phyloP scores from a whole-genome alignment of 2,329 filamentous ascomycete genomes.

The Fusarium austroafricanum region DNA sequence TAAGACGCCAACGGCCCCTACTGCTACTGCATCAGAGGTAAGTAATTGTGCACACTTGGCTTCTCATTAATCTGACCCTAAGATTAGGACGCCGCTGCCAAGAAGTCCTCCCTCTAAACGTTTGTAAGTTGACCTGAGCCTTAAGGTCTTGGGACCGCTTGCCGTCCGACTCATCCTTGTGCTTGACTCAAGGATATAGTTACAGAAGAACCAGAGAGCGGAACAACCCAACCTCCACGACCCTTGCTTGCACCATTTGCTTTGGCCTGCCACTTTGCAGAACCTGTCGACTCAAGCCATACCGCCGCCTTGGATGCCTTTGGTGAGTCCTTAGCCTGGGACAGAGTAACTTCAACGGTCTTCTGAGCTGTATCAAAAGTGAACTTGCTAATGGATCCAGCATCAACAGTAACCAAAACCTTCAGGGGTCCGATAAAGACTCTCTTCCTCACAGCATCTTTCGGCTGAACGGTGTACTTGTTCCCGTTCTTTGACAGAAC shows the following conservation, averaged over 20 bases:
- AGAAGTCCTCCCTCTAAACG: too few relatives aligned
- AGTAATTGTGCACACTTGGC: too few relatives aligned
- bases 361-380: conserved; percentile 43
- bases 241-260: background rate
- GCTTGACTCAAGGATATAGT: conserved; percentile 5
- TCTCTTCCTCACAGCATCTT: conserved; percentile 59
- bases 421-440: conserved; percentile 62
- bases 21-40: too few relatives aligned
- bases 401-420: conserved; percentile 55
- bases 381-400: conserved; percentile 56
- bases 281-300: conserved; percentile 51
- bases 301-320: conserved; percentile 47
- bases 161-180: too few relatives aligned
- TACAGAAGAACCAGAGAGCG: background rate
- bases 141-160: too few relatives aligned
- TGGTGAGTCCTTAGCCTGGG: conserved; percentile 45
- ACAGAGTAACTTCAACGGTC: conserved; percentile 43
- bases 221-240: conserved; percentile 41
- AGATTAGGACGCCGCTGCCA: too few relatives aligned
- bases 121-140: too few relatives aligned
- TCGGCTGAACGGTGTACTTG: conserved; percentile 53
- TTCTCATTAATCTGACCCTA: too few relatives aligned
- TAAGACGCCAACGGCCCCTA: too few relatives aligned
- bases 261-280: conserved; percentile 16
- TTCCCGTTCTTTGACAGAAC: conserved; percentile 46